Evolutionary conservation across 1,139 yeast genomes (phyloP).

Genomic region (Suhomyces chickasaworum): DNA sequence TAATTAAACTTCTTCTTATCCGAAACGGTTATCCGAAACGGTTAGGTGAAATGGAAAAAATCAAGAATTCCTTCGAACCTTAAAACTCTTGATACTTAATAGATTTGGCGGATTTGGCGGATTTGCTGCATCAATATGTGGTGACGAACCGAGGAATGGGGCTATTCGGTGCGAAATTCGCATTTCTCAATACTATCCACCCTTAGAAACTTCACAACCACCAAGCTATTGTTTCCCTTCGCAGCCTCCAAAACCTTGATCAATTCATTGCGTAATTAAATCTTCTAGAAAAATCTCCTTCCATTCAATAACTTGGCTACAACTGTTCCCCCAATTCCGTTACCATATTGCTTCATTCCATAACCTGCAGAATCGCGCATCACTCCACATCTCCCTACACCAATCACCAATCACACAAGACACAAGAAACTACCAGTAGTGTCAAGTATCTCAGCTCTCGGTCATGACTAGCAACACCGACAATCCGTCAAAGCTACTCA

Average conservation of each 20-base stretch:
- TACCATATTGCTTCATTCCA: no score
- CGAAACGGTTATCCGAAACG: no score
- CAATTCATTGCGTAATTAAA: neutral
- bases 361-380: no score
- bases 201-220: neutral
- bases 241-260: neutral
- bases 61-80: no score
- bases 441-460: no score
- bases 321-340: no score
- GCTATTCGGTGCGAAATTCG: neutral
- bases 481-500: neutral
- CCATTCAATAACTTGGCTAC: neutral
- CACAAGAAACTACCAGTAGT: no score
- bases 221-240: neutral
- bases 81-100: neutral
- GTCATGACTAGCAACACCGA: no score
- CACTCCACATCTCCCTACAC: no score
- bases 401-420: no score
- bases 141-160: neutral
- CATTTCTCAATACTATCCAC: neutral
- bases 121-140: neutral
- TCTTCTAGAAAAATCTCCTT: neutral
- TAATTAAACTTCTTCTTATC: neutral
- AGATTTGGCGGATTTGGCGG: neutral
- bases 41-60: no score